Conservation (phyloP, 352 stramenopile species). For the Phytophthora capsici region DNA sequence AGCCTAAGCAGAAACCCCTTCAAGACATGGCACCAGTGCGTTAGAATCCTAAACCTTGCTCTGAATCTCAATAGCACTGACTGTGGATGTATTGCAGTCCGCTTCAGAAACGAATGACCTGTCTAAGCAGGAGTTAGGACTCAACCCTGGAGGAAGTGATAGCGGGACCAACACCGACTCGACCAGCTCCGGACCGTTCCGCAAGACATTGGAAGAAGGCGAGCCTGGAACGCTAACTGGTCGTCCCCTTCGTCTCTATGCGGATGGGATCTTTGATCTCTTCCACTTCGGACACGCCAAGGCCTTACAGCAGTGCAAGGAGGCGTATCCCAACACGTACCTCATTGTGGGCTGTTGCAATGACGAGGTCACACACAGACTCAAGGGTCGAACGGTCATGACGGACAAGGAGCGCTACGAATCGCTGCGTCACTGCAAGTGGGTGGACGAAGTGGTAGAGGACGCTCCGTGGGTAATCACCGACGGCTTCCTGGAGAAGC, state of each 20-base stretch:
- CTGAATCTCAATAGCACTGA: not conserved
- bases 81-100: constrained; percentile 7
- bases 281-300: constrained; percentile 91
- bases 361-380: constrained; percentile 85
- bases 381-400: constrained; percentile 90
- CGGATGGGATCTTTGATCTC: constrained; percentile 90
- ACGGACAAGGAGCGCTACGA: constrained; percentile 89
- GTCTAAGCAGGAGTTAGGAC: constrained; percentile 3
- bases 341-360: constrained; percentile 86
- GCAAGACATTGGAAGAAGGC: constrained; percentile 58
- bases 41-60: not conserved
- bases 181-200: constrained; percentile 40
- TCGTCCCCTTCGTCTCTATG: constrained; percentile 81
- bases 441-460: constrained; percentile 89
- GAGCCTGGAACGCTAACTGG: constrained; percentile 73
- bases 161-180: constrained; percentile 43
- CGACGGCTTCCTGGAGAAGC: constrained; percentile 82
- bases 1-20: not conserved
- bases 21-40: constrained; percentile 21
- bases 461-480: constrained; percentile 86
- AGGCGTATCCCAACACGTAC: constrained; percentile 85
- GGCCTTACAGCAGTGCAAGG: constrained; percentile 87
- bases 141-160: not conserved
- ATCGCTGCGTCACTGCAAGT: constrained; percentile 83
- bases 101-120: constrained; percentile 5